These are phyloP conservation scores for Cladosporium cucumerinum DNA, from an alignment of 2,329 filamentous ascomycete genomes.

Conservation along the genomic window DNA sequence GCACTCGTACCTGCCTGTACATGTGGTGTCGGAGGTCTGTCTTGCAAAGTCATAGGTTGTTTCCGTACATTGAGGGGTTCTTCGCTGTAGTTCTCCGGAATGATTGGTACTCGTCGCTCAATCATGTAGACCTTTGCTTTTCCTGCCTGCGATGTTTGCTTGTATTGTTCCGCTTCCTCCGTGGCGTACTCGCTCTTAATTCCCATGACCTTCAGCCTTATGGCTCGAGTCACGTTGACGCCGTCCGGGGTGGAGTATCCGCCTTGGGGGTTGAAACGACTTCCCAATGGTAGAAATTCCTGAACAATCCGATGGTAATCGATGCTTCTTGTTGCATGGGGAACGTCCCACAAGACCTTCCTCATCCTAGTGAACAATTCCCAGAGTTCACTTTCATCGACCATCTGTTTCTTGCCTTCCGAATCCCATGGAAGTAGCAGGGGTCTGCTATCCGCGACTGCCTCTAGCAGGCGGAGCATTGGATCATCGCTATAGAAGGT, in stretches of 20 bases:
- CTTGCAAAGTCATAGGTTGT: no score
- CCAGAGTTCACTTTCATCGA: background rate
- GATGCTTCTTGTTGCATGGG: background rate
- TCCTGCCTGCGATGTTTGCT: no score
- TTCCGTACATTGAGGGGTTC: no score
- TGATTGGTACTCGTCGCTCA: no score
- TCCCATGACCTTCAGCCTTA: no score
- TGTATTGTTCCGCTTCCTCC: no score
- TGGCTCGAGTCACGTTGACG: background rate
- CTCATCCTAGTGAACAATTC: background rate
- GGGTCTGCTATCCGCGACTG: background rate
- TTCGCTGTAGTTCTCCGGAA: no score
- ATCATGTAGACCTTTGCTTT: no score
- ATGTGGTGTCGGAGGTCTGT: no score
- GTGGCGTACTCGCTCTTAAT: no score
- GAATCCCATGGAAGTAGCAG: background rate
- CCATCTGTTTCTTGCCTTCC: background rate
- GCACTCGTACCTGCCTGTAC: no score
- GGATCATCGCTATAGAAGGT: background rate
- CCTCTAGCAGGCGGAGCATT: background rate
- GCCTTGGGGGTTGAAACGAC: background rate
- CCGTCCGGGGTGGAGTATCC: background rate
- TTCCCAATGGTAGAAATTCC: background rate
- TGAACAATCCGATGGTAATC: background rate
- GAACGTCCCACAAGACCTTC: background rate